phyloP scores from a whole-genome alignment of 805 yeast genomes.

The Jamesozyma spencerorum region DNA sequence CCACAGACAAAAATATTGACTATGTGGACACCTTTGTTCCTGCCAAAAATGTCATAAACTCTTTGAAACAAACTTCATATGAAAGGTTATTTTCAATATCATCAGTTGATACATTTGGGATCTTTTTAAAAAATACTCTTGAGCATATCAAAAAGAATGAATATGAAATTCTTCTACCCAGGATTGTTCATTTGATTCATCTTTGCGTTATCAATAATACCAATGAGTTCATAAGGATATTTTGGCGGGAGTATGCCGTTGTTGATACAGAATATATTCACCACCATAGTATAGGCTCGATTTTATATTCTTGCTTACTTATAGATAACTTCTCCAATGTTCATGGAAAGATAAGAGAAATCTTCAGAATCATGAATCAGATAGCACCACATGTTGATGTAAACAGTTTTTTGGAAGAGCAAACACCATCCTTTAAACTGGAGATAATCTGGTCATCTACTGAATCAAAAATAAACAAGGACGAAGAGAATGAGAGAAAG shows the following conservation, averaged over 20 bases:
- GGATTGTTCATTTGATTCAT: conserved; percentile 61
- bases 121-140: conserved; percentile 44
- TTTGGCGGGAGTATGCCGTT: conserved; percentile 31
- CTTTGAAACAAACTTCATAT: conserved; percentile 34
- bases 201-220: conserved; percentile 41
- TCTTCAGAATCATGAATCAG: conserved; percentile 32
- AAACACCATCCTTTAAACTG: conserved; percentile 31
- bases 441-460: conserved; percentile 21
- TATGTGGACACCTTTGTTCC: conserved; percentile 44
- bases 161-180: conserved; percentile 50
- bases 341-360: conserved; percentile 50
- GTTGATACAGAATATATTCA: conserved; percentile 33
- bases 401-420: conserved; percentile 28
- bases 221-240: conserved; percentile 28
- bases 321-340: conserved; percentile 34
- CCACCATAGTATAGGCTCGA: conserved; percentile 33
- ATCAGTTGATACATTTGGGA: conserved; percentile 42
- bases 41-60: conserved; percentile 38
- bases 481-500: conserved; percentile 46
- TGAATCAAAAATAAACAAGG: conserved; percentile 17
- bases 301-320: conserved; percentile 34
- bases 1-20: conserved; percentile 32
- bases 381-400: conserved; percentile 28
- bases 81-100: conserved; percentile 42
- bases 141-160: conserved; percentile 31